Conservation (phyloP, 208 protist species). For the Acanthamoeba culbertsoni region DNA sequence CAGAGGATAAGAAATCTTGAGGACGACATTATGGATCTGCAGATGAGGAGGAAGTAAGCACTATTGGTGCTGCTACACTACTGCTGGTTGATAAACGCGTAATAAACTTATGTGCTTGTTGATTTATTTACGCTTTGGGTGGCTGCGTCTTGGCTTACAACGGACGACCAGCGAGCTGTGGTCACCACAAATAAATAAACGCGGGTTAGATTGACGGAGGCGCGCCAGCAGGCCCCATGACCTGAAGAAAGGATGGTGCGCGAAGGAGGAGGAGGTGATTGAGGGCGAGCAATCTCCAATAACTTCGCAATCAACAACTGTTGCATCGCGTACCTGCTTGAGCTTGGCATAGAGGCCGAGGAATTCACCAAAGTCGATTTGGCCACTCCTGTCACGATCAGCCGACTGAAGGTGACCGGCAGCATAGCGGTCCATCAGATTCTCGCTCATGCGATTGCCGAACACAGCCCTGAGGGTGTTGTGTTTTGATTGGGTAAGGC, state of each 20-base stretch:
- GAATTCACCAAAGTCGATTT: constrained; percentile 39
- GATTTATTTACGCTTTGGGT: too few species aligned
- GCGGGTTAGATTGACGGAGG: too few species aligned
- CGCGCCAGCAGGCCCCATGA: too few species aligned
- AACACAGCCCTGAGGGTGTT: constrained; percentile 29
- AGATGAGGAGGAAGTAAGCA: not conserved
- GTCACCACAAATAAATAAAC: not conserved
- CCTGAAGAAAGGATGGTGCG: too few species aligned
- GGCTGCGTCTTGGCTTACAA: too few species aligned
- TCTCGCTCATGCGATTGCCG: constrained; percentile 25
- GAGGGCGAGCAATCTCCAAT: not conserved
- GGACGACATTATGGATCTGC: constrained; percentile 27
- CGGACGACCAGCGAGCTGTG: not conserved
- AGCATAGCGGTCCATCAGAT: constrained; percentile 14
- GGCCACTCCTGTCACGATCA: not conserved
- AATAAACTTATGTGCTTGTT: too few species aligned
- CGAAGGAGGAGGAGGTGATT: not conserved
- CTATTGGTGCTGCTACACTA: too few species aligned
- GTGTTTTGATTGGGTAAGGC: not conserved
- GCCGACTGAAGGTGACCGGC: not conserved
- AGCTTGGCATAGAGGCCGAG: constrained; percentile 16
- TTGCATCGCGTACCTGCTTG: not conserved
- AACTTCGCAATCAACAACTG: not conserved
- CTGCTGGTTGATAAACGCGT: not conserved
- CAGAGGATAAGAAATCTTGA: constrained; percentile 32